Evolutionary conservation across 1,284 basidiomycete genomes (phyloP).

Genomic region (Afroboletus lepidellus): DNA sequence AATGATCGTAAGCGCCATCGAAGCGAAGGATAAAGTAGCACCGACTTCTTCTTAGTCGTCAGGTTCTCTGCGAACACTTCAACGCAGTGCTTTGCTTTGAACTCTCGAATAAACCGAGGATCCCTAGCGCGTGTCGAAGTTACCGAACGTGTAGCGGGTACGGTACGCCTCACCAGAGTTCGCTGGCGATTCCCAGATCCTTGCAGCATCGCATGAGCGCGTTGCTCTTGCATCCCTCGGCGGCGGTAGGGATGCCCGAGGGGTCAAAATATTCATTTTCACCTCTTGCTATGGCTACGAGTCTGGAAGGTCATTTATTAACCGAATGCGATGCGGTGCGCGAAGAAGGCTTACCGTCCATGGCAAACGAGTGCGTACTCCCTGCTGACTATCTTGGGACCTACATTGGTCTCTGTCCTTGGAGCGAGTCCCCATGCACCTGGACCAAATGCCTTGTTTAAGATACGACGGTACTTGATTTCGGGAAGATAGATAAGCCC

Average conservation of each 20-base stretch:
- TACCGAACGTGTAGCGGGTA: background rate
- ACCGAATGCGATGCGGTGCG: background rate
- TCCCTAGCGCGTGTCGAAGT: constrained; percentile 60
- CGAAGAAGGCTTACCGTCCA: constrained; percentile 69
- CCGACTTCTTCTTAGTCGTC: constrained; percentile 86
- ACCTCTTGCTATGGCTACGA: constrained; percentile 89
- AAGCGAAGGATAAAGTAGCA: constrained; percentile 10
- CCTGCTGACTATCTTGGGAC: constrained; percentile 84
- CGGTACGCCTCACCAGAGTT: constrained; percentile 73
- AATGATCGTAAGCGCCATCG: constrained; percentile 6
- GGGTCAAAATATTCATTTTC: constrained; percentile 98
- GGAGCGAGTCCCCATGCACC: constrained; percentile 98
- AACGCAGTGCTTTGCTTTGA: constrained; percentile 82
- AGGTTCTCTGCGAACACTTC: constrained; percentile 87
- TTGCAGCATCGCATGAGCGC: constrained; percentile 98
- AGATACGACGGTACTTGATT: constrained; percentile 94
- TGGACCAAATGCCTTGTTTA: constrained; percentile 95
- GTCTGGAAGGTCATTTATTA: constrained; percentile 42
- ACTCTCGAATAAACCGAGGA: constrained; percentile 92
- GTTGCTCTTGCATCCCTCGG: constrained; percentile 95
- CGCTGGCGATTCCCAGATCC: constrained; percentile 93
- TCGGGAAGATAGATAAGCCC: constrained; percentile 95
- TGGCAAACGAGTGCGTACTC: constrained; percentile 96
- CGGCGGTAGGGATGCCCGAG: constrained; percentile 88
- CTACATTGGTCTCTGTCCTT: constrained; percentile 89